phyloP scores from a whole-genome alignment of 495 filamentous ascomycete species.

The Pseudotulostoma volvatum region DNA sequence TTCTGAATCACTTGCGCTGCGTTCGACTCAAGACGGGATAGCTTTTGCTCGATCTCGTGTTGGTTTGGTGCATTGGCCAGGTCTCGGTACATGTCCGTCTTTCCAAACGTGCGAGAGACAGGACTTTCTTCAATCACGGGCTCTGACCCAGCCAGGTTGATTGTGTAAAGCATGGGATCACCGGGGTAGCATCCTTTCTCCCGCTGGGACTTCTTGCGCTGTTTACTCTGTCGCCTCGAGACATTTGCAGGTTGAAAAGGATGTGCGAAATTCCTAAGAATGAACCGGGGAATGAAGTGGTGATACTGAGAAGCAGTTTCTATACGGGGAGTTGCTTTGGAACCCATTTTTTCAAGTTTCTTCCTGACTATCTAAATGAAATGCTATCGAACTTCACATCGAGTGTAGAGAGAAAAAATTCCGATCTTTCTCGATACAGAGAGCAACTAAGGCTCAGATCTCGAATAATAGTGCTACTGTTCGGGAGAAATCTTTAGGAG shows the following conservation, averaged over 20 bases:
- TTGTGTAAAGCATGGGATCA: slow-evolving; percentile 4
- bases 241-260: slow-evolving; percentile 5
- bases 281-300: slow-evolving; percentile 32
- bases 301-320: slow-evolving; percentile 25
- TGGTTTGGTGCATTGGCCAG: slow-evolving; percentile 8
- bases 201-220: slow-evolving; percentile 1
- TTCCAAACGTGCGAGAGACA: slow-evolving; percentile 20
- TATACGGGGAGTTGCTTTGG: too few relatives aligned
- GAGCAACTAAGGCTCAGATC: too few relatives aligned
- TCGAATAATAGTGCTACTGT: too few relatives aligned
- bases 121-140: slow-evolving; percentile 3
- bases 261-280: slow-evolving; percentile 28
- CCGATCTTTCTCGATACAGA: too few relatives aligned
- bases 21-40: slow-evolving; percentile 18
- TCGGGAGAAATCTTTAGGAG: too few relatives aligned
- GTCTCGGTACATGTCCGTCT: slow-evolving; percentile 30
- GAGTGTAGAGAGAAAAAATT: too few relatives aligned
- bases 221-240: too few relatives aligned
- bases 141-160: slow-evolving; percentile 6
- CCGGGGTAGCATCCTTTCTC: slow-evolving; percentile 1
- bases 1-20: slow-evolving; percentile 15
- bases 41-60: slow-evolving; percentile 20
- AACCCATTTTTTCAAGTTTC: too few relatives aligned
- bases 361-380: too few relatives aligned
- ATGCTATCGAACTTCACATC: too few relatives aligned